Evolutionary conservation across 2,329 filamentous ascomycete genomes (phyloP).

Genomic region (Colletotrichum falcatum): DNA sequence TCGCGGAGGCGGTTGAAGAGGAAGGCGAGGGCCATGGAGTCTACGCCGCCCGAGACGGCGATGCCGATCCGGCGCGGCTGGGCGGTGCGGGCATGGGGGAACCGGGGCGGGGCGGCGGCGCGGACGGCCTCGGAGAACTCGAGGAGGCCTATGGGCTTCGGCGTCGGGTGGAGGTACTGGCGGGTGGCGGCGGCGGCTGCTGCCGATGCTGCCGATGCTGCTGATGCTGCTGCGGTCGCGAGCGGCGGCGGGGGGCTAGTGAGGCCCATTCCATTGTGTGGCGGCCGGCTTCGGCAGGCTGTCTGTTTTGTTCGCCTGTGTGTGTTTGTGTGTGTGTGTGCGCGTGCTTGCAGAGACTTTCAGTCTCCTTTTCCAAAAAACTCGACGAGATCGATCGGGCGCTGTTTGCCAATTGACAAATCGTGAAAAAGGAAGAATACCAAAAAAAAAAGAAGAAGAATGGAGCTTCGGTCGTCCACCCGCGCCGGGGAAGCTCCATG

Average conservation of each 20-base stretch:
- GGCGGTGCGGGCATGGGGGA: slow-evolving; percentile 54
- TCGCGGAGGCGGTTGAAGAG: slow-evolving; percentile 69
- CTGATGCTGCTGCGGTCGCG: slow-evolving; percentile 14
- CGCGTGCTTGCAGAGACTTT: too few relatives aligned
- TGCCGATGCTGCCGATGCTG: slow-evolving; percentile 3
- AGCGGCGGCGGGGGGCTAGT: slow-evolving; percentile 17
- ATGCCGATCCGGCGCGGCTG: slow-evolving; percentile 65
- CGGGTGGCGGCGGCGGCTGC: slow-evolving; percentile 42
- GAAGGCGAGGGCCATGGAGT: slow-evolving; percentile 95
- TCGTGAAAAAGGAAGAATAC: not conserved
- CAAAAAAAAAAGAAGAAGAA: not conserved
- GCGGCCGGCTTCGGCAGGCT: not conserved
- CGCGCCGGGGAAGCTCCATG: slow-evolving; percentile 14
- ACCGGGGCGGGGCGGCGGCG: slow-evolving; percentile 63
- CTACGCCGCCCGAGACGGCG: slow-evolving; percentile 91
- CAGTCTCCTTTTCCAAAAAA: not conserved
- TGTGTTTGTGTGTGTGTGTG: not conserved
- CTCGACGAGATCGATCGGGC: not conserved
- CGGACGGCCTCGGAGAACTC: slow-evolving; percentile 62
- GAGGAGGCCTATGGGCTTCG: slow-evolving; percentile 52
- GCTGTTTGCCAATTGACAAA: slow-evolving; percentile 18
- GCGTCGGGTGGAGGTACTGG: slow-evolving; percentile 52
- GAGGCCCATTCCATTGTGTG: slow-evolving; percentile 36
- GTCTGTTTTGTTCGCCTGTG: not conserved
- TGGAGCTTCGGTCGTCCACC: not conserved